Conservation (phyloP, 768 basidiomycete species). For the Calocybe gangraenosa region DNA sequence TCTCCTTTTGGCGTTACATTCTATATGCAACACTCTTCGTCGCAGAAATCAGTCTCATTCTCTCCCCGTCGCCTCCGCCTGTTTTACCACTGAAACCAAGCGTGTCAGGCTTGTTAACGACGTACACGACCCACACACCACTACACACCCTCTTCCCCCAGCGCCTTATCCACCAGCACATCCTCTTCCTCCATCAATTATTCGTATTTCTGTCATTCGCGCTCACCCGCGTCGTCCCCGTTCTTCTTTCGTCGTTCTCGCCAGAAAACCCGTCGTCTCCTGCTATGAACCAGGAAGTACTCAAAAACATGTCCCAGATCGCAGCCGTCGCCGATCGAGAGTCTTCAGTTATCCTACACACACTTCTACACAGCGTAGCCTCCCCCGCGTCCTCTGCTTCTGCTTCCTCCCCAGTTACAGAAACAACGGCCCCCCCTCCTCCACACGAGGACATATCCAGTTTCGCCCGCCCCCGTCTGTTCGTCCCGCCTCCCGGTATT, state of each 20-base stretch:
- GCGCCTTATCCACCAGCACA: constrained; percentile 72
- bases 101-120: constrained; percentile 18
- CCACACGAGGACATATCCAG: constrained; percentile 29
- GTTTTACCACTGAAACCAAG: constrained; percentile 11
- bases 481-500: constrained; percentile 14
- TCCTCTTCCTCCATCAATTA: constrained; percentile 70
- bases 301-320: constrained; percentile 29
- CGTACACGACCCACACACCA: constrained; percentile 21
- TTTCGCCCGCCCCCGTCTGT: constrained; percentile 33
- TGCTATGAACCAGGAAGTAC: constrained; percentile 39
- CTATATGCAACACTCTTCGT: constrained; percentile 60
- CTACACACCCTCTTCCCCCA: constrained; percentile 48
- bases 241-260: constrained; percentile 58
- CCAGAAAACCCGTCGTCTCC: constrained; percentile 35
- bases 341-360: constrained; percentile 53
- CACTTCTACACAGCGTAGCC: constrained; percentile 50
- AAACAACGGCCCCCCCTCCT: constrained; percentile 9
- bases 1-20: constrained; percentile 77
- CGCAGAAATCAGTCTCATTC: constrained; percentile 61
- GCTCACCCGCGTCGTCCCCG: constrained; percentile 65
- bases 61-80: constrained; percentile 49
- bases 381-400: constrained; percentile 20
- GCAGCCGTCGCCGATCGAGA: constrained; percentile 50
- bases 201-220: constrained; percentile 75
- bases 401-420: constrained; percentile 4